phyloP scores from a whole-genome alignment of 495 filamentous ascomycete genomes.

The Parathielavia appendiculata region DNA sequence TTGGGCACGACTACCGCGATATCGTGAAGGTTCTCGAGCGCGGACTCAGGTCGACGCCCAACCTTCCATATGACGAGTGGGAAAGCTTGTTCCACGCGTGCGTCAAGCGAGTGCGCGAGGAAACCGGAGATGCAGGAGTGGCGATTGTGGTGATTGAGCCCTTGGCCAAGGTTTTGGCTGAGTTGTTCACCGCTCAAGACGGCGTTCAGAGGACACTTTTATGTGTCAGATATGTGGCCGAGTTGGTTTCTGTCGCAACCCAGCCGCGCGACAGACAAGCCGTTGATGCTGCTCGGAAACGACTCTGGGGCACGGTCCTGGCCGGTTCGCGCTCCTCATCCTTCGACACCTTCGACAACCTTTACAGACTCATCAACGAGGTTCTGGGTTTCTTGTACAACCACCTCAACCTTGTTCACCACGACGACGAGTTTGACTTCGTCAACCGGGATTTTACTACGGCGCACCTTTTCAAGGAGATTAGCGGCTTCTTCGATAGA shows the following conservation, averaged over 20 bases:
- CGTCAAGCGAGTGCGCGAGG: conserved; percentile 52
- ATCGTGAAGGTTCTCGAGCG: conserved; percentile 59
- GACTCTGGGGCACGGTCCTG: conserved; percentile 54
- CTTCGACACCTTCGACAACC: conserved; percentile 55
- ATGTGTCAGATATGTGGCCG: conserved; percentile 31
- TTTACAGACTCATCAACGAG: conserved; percentile 52
- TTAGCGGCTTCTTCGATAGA: conserved; percentile 35
- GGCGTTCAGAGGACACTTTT: conserved; percentile 7
- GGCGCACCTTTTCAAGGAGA: conserved; percentile 31
- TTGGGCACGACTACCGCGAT: conserved; percentile 63
- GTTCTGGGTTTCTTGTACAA: conserved; percentile 45
- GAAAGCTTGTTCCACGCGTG: conserved; percentile 54
- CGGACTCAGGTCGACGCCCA: conserved; percentile 49
- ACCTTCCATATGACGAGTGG: conserved; percentile 52
- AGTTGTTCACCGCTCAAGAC: conserved; percentile 21
- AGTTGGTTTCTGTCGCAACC: conserved; percentile 36
- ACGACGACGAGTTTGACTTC: conserved; percentile 6
- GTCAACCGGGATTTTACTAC: conserved; percentile 3
- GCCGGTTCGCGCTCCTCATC: conserved; percentile 39
- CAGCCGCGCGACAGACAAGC: conserved; percentile 50
- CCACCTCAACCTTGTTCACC: conserved; percentile 22
- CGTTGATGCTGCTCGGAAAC: conserved; percentile 52
- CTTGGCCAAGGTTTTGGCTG: conserved; percentile 51
- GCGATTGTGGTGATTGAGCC: conserved; percentile 64
- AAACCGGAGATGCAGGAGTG: conserved; percentile 61